Base-by-base conservation (phyloP, 2,329 filamentous ascomycete species). In the Harringtonia lauricola region DNA sequence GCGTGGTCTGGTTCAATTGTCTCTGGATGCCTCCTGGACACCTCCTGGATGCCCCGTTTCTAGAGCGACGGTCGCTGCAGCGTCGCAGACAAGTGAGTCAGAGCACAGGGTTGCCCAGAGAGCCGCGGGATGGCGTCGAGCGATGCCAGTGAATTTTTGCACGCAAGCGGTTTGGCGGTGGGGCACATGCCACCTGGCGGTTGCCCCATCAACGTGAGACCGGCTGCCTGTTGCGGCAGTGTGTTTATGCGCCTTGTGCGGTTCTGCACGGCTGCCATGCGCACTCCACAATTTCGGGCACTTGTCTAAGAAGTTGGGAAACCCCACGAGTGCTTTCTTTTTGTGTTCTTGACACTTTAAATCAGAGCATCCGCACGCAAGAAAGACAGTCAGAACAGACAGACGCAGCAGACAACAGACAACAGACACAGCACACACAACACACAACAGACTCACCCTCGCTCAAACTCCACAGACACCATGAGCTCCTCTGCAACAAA, bases 191-290 rank as follows among this genome's bases (percentile, higher is more conserved):
- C 43, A 38, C 36, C 43, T 42, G 39, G 18, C 26, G 28, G 49
- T 49, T 50, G 49, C 49, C 36, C 15, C 12, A 44, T 44, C 41
- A 50, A 50, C 49, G 21, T 2, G 10, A 6, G 17, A n/a, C 22
- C 15, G 22, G 35, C 29, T 37, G 7, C 43, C 39, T 8, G 9
- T 41, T 38, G 33, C 17, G 38, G 43, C 19, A 42, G 34, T 43
- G 35, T 51, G 49, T 51, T 51, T 51, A 49, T 40, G 40, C 30
- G 10, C 15, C 19, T 13, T 8, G 24, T 26, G 24, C 24, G 24
- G 7, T 26, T 26, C 7, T 26, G 24, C 24, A 26, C 24, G 6
- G 24, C 30, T 8, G 9, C n/a, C n/a, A 13, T 4, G 28, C 28
- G 15, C 15, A 9, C 9, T 30, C 28, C 28, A n/a, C n/a, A n/a